Base-by-base conservation (phyloP, 495 filamentous ascomycete species). In the Pyronema omphalodes region DNA sequence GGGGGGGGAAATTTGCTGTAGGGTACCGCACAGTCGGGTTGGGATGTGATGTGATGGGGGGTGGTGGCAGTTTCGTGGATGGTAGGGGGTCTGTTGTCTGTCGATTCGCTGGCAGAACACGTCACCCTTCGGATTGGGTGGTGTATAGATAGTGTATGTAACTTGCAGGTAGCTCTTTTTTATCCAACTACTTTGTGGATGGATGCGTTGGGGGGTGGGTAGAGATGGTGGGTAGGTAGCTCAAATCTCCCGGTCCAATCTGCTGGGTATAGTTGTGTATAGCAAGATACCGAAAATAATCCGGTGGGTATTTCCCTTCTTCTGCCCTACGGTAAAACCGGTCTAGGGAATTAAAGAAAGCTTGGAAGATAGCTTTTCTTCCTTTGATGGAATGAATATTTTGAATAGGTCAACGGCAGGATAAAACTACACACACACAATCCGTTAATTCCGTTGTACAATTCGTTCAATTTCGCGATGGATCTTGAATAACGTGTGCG, bases 401-500 rank as follows among this genome's bases (percentile, higher is more conserved):
- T 29, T 29, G 23, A 29, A 29, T 29, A 5, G 23, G 5, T 29
- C 23, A 29, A 29, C 23, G 23, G 23, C 23, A 29, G 23, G 23
- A 29, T 29, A 29, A 29, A 29, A 29, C 23, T 29, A 29, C 23
- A 29, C 23, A 29, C 23, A 29, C 23, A 29, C 23, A 29, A 29
- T 29, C 23, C 23, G 23, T 29, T 29, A 29, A 29, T 29, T 29
- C 23, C 23, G 23, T 29, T 29, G 23, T 29, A 29, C 23, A 29
- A 5, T 29, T 29, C 23, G 23, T 29, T 29, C 23, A 29, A 29
- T 29, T 29, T 29, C 23, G 44, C 23, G 44, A 47, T 47, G 9
- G 44, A 47, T 47, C 44, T 47, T 3, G 48, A 51, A 51, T 51
- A 51, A 51, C 48, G 48, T 51, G 48, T 51, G 48, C 48, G 48